Evolutionary conservation across 371 early-diverging fungal genomes (phyloP).

Genomic region (Mortierella sp.): DNA sequence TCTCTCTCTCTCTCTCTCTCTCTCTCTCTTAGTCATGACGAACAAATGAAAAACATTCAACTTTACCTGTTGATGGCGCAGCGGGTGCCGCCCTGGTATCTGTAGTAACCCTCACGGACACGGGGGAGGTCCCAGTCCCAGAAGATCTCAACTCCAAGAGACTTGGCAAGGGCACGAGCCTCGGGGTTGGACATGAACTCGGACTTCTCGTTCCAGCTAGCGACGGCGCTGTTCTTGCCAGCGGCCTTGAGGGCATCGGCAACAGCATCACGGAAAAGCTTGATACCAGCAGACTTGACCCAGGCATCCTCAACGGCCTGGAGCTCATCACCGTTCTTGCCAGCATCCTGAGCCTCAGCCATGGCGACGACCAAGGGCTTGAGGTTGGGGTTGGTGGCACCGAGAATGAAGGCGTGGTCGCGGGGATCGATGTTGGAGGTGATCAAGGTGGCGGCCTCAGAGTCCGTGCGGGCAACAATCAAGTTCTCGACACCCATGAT

Average conservation of each 20-base stretch:
- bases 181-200: constrained; percentile 81
- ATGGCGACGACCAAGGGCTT: constrained; percentile 81
- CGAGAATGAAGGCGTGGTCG: constrained; percentile 97
- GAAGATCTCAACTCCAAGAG: constrained; percentile 83
- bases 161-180: constrained; percentile 82
- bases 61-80: constrained; percentile 85
- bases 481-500: constrained; percentile 98
- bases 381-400: constrained; percentile 84
- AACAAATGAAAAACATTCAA: no score
- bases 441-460: constrained; percentile 97
- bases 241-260: constrained; percentile 76
- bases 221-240: constrained; percentile 57
- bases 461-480: constrained; percentile 96
- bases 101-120: constrained; percentile 96
- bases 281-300: constrained; percentile 85
- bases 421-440: constrained; percentile 96
- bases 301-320: constrained; percentile 91
- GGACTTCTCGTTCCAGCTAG: constrained; percentile 67
- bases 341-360: constrained; percentile 81
- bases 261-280: constrained; percentile 87
- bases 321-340: constrained; percentile 80
- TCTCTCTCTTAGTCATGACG: no score
- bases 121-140: constrained; percentile 95
- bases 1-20: no score
- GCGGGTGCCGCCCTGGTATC: constrained; percentile 94